Conservation (phyloP, 2,329 filamentous ascomycete species). For the Xylariaceae sp. region DNA sequence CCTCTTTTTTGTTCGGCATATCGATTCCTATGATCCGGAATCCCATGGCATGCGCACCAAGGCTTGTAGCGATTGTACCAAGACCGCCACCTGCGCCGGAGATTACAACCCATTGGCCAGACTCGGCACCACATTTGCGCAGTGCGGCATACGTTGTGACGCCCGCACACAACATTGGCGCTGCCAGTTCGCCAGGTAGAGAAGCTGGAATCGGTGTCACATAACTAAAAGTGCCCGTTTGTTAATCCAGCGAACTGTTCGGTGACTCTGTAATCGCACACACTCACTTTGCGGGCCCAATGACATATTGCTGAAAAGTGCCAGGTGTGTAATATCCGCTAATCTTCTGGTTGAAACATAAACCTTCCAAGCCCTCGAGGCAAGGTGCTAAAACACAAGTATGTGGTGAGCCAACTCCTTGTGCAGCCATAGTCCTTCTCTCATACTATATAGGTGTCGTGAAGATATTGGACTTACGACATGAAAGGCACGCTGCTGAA, state of each 20-base stretch:
- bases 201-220: constrained; percentile 17
- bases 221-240: constrained; percentile 7
- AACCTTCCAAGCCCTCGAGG: constrained; percentile 12
- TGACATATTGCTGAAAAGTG: constrained; percentile 19
- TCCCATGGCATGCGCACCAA: constrained; percentile 13
- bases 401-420: too few relatives aligned
- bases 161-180: constrained; percentile 20
- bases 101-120: constrained; percentile 18
- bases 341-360: constrained; percentile 16
- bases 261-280: background rate
- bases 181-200: constrained; percentile 14
- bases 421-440: too few relatives aligned
- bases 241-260: background rate
- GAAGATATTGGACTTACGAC: constrained; percentile 9
- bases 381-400: constrained; percentile 10
- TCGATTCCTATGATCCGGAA: constrained; percentile 20
- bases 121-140: constrained; percentile 10
- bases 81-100: constrained; percentile 20
- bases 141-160: constrained; percentile 19
- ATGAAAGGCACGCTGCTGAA: constrained; percentile 12
- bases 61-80: constrained; percentile 13
- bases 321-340: constrained; percentile 19
- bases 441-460: background rate
- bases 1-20: constrained; percentile 10
- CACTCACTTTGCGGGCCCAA: constrained; percentile 18